Percentiles rank a stretch among this genome's conserved stretches.
phyloP scores from a whole-genome alignment of 768 basidiomycete genomes.

The Lactifluus pinguis region DNA sequence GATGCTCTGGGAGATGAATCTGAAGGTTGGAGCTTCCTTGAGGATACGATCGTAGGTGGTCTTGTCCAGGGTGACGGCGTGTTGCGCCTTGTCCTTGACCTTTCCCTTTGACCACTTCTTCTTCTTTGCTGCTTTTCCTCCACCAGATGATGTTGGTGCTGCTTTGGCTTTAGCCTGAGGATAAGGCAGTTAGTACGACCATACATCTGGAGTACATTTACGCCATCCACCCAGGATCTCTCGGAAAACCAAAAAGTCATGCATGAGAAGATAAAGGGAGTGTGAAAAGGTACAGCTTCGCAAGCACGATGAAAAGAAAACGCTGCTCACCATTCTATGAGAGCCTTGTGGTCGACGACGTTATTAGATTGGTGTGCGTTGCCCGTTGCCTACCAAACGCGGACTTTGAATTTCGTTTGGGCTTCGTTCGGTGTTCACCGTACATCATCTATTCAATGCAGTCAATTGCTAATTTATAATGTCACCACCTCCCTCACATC shows the following conservation, averaged over 20 bases:
- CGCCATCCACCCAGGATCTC: conserved; percentile 24
- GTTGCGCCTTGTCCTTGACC: conserved; percentile 99
- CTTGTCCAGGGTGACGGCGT: conserved; percentile 94
- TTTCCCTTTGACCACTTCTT: conserved; percentile 99
- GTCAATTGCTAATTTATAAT: too few relatives aligned
- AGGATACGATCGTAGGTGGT: conserved; percentile 85
- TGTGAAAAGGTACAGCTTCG: neutral
- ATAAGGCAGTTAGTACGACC: conserved; percentile 8
- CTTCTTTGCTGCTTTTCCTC: conserved; percentile 93
- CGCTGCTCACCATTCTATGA: conserved; percentile 27
- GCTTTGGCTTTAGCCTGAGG: conserved; percentile 55
- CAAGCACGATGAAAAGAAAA: neutral
- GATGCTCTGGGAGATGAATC: conserved; percentile 95
- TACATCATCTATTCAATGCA: too few relatives aligned
- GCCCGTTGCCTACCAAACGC: neutral
- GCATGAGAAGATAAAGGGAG: neutral
- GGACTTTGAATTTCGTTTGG: neutral
- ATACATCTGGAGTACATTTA: conserved; percentile 20
- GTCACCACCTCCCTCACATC: too few relatives aligned
- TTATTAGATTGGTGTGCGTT: neutral
- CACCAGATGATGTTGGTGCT: conserved; percentile 52
- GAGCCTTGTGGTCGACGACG: conserved; percentile 23
- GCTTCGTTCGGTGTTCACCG: neutral
- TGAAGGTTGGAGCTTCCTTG: conserved; percentile 99
- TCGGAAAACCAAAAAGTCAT: neutral